phyloP scores from a whole-genome alignment of 1,284 basidiomycete genomes.

The Boletus sp. region DNA sequence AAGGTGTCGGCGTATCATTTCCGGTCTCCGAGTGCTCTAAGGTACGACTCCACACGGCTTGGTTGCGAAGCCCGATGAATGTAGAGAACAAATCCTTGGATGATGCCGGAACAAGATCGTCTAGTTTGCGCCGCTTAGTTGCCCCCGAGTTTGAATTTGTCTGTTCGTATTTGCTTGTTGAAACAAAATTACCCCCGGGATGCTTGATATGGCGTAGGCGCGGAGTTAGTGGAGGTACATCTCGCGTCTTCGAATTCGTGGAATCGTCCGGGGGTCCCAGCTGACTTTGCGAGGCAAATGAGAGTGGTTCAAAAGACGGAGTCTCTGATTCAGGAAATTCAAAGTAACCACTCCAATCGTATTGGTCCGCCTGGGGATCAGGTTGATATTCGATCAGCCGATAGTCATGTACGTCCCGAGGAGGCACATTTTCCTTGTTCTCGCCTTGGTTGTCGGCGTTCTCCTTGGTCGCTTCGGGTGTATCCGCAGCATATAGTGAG shows the following conservation, averaged over 20 bases:
- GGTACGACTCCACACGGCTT: slow-evolving; percentile 9
- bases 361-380: slow-evolving; percentile 1
- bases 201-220: not conserved
- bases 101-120: slow-evolving; percentile 27
- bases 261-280: not conserved
- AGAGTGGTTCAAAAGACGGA: slow-evolving; percentile 27
- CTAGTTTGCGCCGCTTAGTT: slow-evolving; percentile 29
- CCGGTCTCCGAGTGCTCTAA: slow-evolving; percentile 18
- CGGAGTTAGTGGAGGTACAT: slow-evolving; percentile 5
- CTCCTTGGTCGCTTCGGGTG: slow-evolving; percentile 13
- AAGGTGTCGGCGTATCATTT: slow-evolving; percentile 21
- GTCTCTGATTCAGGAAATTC: slow-evolving; percentile 23
- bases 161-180: slow-evolving; percentile 2
- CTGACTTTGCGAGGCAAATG: slow-evolving; percentile 25
- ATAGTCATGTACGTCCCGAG: not conserved
- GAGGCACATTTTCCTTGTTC: slow-evolving; percentile 26
- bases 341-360: slow-evolving; percentile 28
- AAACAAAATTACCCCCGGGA: not conserved
- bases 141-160: not conserved
- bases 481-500: not conserved
- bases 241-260: slow-evolving; percentile 5
- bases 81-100: slow-evolving; percentile 28
- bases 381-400: not conserved
- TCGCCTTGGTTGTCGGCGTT: slow-evolving; percentile 9
- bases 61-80: slow-evolving; percentile 27